phyloP scores from a whole-genome alignment of 176 grass and related monocot species.

The Canna indica region DNA sequence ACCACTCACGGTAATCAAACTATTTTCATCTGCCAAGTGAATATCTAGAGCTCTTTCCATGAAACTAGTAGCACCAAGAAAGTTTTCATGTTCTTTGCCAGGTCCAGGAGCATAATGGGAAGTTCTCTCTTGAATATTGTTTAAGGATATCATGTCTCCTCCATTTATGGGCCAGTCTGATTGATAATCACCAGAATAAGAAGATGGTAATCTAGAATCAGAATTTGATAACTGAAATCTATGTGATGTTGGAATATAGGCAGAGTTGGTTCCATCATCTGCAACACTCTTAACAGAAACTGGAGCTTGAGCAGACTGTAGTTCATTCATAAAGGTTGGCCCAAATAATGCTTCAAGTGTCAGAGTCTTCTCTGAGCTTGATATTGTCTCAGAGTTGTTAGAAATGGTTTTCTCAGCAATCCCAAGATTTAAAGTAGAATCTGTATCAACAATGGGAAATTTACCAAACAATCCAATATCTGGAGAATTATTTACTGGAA shows the following conservation, averaged over 20 bases:
- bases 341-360: constrained; percentile 89
- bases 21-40: constrained; percentile 82
- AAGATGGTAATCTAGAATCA: constrained; percentile 26
- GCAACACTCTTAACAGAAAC: constrained; percentile 55
- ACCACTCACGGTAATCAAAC: constrained; percentile 54
- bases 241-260: constrained; percentile 11
- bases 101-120: constrained; percentile 16
- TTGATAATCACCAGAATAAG: constrained; percentile 30
- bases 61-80: constrained; percentile 30
- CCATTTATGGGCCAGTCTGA: constrained; percentile 15
- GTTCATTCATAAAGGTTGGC: constrained; percentile 80
- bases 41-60: constrained; percentile 44
- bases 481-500: constrained; percentile 11
- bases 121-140: constrained; percentile 28
- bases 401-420: constrained; percentile 31
- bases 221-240: constrained; percentile 21
- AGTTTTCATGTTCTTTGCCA: constrained; percentile 18
- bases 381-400: constrained; percentile 30
- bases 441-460: constrained; percentile 18
- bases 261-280: constrained; percentile 26
- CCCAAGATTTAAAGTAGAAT: constrained; percentile 22
- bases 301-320: constrained; percentile 84
- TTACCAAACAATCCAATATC: constrained; percentile 30
- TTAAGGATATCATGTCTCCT: constrained; percentile 14
- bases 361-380: constrained; percentile 42